These are phyloP conservation scores for Hemileccinum rubropunctum DNA, from an alignment of 768 basidiomycete species.

Conservation along the genomic window DNA sequence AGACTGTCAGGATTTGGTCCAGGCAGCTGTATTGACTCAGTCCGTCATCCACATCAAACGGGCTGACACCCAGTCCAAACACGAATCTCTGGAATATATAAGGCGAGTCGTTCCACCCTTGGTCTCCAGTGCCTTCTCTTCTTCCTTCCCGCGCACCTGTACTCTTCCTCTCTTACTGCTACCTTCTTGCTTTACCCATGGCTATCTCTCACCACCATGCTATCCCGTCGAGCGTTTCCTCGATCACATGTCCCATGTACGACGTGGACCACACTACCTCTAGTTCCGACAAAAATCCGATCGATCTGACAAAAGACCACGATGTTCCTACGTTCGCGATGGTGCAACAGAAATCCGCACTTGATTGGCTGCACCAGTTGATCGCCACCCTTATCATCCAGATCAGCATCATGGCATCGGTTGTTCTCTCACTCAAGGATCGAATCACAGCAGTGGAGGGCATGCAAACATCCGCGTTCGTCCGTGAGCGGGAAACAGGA, in stretches of 20 bases:
- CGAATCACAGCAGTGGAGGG: no score
- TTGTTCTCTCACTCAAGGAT: no score
- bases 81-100: conserved; percentile 4
- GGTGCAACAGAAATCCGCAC: not conserved
- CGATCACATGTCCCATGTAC: not conserved
- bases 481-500: not conserved
- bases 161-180: not conserved
- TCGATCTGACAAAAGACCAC: not conserved
- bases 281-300: not conserved
- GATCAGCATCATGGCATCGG: no score
- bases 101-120: not conserved
- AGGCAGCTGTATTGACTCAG: not conserved
- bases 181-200: conserved; percentile 6
- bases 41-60: not conserved
- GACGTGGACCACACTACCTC: not conserved
- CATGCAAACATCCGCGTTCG: not conserved
- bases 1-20: not conserved
- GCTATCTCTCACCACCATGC: not conserved
- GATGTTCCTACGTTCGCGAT: not conserved
- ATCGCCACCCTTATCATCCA: not conserved
- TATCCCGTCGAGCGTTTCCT: not conserved
- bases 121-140: conserved; percentile 1
- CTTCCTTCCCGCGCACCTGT: not conserved
- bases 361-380: conserved; percentile 10
- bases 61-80: conserved; percentile 2